These are phyloP conservation scores for Dipteronia dyeriana DNA, from an alignment of 345 rosid genomes.

Conservation along the genomic window DNA sequence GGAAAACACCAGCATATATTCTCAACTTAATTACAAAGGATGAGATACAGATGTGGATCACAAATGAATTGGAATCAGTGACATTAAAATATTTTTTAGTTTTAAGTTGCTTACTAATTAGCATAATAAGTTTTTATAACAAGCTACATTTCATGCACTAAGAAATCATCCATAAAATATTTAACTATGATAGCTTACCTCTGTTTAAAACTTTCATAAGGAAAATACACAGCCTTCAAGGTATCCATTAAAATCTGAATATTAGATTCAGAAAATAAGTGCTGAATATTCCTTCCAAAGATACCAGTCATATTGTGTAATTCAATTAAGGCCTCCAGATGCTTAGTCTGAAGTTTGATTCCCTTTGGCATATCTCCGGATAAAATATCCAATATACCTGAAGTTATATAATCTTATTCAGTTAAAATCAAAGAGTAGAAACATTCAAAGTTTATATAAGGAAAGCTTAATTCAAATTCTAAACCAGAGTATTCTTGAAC, in stretches of 20 bases:
- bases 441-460: background rate
- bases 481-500: background rate
- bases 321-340: slow-evolving; percentile 88
- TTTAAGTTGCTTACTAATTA: slow-evolving; percentile 7
- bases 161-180: background rate
- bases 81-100: background rate
- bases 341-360: slow-evolving; percentile 83
- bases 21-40: slow-evolving; percentile 8
- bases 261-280: slow-evolving; percentile 87
- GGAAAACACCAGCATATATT: slow-evolving; percentile 10
- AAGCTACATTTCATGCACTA: background rate
- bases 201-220: slow-evolving; percentile 88
- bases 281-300: slow-evolving; percentile 89
- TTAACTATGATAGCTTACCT: slow-evolving; percentile 46
- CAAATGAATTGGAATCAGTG: slow-evolving; percentile 17
- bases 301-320: slow-evolving; percentile 84
- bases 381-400: slow-evolving; percentile 85
- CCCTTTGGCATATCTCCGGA: slow-evolving; percentile 97
- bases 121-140: background rate
- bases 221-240: slow-evolving; percentile 83
- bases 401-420: slow-evolving; percentile 12
- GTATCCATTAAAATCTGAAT: slow-evolving; percentile 72
- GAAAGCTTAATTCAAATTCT: background rate
- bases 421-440: slow-evolving; percentile 3
- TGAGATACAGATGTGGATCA: background rate